These are phyloP conservation scores for Leptodontidium sp. DNA, from an alignment of 2,329 filamentous ascomycete species.

Conservation along the genomic window DNA sequence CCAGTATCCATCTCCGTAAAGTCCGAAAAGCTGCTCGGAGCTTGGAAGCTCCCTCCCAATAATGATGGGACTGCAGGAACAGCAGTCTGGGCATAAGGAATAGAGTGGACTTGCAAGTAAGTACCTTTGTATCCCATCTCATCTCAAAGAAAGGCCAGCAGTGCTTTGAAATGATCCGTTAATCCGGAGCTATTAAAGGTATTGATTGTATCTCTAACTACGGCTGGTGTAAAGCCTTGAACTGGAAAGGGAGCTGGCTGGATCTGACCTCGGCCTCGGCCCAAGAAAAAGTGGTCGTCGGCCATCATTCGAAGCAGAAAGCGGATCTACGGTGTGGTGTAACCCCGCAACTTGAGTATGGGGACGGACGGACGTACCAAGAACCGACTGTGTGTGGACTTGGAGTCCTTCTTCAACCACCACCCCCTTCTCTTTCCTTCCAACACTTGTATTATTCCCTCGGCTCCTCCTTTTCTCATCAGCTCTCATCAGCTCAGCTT, in stretches of 20 bases:
- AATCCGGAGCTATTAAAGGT: not conserved
- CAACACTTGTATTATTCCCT: not conserved
- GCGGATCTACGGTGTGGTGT: not conserved
- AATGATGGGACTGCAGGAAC: not conserved
- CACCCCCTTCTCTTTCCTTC: not conserved
- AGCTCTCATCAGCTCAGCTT: not conserved
- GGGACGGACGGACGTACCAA: not conserved
- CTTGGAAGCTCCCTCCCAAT: not conserved
- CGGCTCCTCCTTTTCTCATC: not conserved
- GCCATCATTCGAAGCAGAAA: not conserved
- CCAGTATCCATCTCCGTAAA: not conserved
- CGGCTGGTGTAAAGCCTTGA: not conserved
- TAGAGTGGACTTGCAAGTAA: too few species aligned
- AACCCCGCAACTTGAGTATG: conserved; percentile 3
- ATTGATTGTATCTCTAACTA: too few species aligned
- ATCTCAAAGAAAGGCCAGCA: not conserved
- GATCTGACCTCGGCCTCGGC: not conserved
- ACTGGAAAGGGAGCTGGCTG: too few species aligned
- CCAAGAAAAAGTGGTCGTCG: not conserved
- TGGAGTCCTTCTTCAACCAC: not conserved
- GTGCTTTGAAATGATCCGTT: not conserved
- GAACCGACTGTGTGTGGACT: not conserved
- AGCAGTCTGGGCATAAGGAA: not conserved
- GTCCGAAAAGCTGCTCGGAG: conserved; percentile 1
- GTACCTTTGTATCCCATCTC: not conserved